Evolutionary conservation across 2,329 filamentous ascomycete species (phyloP).

Genomic region (Trichoderma sp.): DNA sequence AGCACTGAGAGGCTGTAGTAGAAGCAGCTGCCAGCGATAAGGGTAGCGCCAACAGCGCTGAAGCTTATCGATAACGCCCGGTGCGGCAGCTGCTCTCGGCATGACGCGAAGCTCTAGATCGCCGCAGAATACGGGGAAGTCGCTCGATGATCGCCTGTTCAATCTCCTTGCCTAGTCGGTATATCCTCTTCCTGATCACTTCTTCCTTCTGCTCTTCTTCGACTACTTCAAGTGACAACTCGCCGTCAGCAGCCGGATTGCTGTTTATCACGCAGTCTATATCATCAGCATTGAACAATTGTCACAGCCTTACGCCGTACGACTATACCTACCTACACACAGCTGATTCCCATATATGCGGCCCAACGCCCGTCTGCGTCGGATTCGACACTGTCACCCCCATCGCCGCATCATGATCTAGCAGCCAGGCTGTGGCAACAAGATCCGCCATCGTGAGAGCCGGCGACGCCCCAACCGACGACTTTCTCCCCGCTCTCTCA

Average conservation of each 20-base stretch:
- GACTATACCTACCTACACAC: neutral
- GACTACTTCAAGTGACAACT: too few relatives aligned
- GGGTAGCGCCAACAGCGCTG: neutral
- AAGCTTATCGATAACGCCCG: slow-evolving; percentile 26
- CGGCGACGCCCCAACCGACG: slow-evolving; percentile 32
- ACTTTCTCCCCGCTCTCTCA: slow-evolving; percentile 21
- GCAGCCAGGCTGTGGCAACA: slow-evolving; percentile 33
- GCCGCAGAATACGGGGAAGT: neutral
- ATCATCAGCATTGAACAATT: neutral
- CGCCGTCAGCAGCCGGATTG: neutral
- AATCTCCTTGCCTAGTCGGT: neutral
- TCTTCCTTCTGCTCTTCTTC: too few relatives aligned
- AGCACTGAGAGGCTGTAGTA: slow-evolving; percentile 9
- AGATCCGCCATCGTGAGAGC: slow-evolving; percentile 34
- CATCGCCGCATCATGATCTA: slow-evolving; percentile 41
- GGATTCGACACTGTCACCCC: neutral
- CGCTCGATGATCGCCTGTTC: neutral
- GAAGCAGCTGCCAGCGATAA: neutral
- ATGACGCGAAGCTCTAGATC: slow-evolving; percentile 23
- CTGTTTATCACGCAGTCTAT: neutral
- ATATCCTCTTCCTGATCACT: too few relatives aligned
- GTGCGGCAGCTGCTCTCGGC: neutral
- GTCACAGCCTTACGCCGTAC: neutral
- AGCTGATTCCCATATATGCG: slow-evolving; percentile 3
- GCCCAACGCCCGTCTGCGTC: slow-evolving; percentile 2